A percentile compares a stretch with the other conserved stretches of the same genome.
phyloP scores from a whole-genome alignment of 352 stramenopile genomes.

The Globisporangium spinosum region DNA sequence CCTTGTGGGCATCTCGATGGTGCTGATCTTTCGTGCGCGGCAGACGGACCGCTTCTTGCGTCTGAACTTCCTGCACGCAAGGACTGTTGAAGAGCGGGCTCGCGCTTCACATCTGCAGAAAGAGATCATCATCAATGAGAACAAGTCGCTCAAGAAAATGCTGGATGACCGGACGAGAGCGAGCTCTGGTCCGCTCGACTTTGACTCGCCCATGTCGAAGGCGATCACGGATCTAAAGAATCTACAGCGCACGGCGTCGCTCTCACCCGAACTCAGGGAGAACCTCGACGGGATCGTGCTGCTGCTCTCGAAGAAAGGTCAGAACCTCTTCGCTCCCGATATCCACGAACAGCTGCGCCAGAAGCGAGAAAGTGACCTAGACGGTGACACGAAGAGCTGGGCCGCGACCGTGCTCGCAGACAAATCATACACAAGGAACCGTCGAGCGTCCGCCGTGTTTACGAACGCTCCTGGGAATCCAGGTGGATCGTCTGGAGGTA shows the following conservation, averaged over 20 bases:
- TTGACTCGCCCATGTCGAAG: constrained; percentile 80
- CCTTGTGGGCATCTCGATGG: constrained; percentile 43
- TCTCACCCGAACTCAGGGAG: constrained; percentile 60
- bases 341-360: constrained; percentile 81
- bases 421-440: constrained; percentile 76
- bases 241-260: constrained; percentile 51
- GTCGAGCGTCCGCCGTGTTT: constrained; percentile 45
- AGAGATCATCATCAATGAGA: constrained; percentile 83
- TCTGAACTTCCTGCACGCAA: constrained; percentile 71
- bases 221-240: constrained; percentile 75
- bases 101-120: constrained; percentile 65
- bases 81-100: constrained; percentile 65
- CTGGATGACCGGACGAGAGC: constrained; percentile 50
- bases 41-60: constrained; percentile 74
- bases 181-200: constrained; percentile 47
- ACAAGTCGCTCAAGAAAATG: constrained; percentile 82
- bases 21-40: constrained; percentile 62
- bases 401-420: constrained; percentile 68
- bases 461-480: constrained; percentile 21
- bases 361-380: constrained; percentile 61
- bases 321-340: constrained; percentile 77
- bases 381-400: constrained; percentile 80
- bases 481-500: constrained; percentile 6
- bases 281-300: constrained; percentile 75
- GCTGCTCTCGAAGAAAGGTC: constrained; percentile 72